Percentiles rank a stretch among this genome's conserved stretches.
Evolutionary conservation across 306 rosid genomes (phyloP).

Genomic region (Ziziphus jujuba): DNA sequence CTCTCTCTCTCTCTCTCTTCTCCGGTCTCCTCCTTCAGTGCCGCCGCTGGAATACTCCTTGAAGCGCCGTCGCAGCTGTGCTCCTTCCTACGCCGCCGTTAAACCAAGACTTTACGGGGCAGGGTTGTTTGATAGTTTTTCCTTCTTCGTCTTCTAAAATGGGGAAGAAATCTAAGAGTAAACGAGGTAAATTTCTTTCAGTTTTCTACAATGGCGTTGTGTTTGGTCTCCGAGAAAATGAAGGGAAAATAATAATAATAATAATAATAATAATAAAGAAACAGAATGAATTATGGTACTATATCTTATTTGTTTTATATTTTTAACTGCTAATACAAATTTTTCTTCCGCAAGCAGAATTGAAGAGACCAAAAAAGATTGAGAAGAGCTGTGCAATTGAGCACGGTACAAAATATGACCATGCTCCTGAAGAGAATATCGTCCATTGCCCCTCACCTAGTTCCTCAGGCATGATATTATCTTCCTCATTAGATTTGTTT

Average conservation of each 20-base stretch:
- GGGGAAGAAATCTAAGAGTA: constrained; percentile 20
- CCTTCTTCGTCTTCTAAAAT: not conserved
- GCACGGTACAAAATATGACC: constrained; percentile 20
- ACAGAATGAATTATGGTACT: not conserved
- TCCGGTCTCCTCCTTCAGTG: not conserved
- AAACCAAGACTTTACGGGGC: not conserved
- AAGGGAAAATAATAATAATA: not conserved
- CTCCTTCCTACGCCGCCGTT: too few species aligned
- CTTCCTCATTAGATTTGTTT: not conserved
- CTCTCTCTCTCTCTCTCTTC: not conserved
- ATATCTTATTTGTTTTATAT: not conserved
- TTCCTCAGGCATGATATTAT: constrained; percentile 35
- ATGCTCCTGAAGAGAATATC: constrained; percentile 17
- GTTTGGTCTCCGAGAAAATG: not conserved
- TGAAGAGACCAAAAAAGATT: constrained; percentile 25
- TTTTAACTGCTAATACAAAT: not conserved
- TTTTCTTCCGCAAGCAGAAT: constrained; percentile 2
- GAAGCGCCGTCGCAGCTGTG: too few species aligned
- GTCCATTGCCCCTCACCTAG: constrained; percentile 9
- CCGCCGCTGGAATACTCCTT: too few species aligned
- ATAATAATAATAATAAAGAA: too few species aligned
- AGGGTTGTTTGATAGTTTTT: not conserved
- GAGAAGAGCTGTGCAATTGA: not conserved
- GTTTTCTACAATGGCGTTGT: not conserved
- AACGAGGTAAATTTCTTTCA: constrained; percentile 11